These are phyloP conservation scores for Neurospora hispaniola DNA, from an alignment of 495 filamentous ascomycete genomes.

Conservation along the genomic window DNA sequence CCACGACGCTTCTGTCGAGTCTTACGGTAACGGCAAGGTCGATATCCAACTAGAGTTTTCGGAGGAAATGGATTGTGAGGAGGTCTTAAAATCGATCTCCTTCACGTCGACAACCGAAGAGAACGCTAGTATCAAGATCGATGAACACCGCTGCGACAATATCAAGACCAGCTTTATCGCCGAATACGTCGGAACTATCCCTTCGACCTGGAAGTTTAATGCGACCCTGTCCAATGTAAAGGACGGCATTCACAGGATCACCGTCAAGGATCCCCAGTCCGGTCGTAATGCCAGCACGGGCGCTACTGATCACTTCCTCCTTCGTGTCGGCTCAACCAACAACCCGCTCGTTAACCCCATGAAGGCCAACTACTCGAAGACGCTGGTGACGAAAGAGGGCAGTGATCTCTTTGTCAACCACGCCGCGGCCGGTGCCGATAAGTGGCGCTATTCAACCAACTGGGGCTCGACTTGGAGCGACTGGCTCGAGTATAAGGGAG, in stretches of 20 bases:
- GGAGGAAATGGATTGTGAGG: constrained; percentile 51
- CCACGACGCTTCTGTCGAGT: constrained; percentile 46
- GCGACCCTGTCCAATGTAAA: constrained; percentile 34
- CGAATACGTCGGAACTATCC: constrained; percentile 35
- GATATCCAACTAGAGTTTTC: constrained; percentile 54
- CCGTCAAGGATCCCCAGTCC: constrained; percentile 45
- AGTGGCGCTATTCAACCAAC: constrained; percentile 51
- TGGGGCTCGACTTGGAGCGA: constrained; percentile 51
- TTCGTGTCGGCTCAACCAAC: constrained; percentile 36
- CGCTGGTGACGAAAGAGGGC: constrained; percentile 30
- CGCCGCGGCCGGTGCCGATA: constrained; percentile 51
- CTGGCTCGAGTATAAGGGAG: constrained; percentile 49
- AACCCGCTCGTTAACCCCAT: constrained; percentile 50
- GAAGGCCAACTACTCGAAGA: constrained; percentile 47
- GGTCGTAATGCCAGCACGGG: constrained; percentile 27
- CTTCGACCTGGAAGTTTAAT: constrained; percentile 43
- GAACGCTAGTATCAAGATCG: constrained; percentile 24
- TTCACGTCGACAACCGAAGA: constrained; percentile 46
- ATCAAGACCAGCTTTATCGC: constrained; percentile 44
- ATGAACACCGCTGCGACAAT: constrained; percentile 13
- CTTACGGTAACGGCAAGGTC: constrained; percentile 24
- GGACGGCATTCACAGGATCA: constrained; percentile 54
- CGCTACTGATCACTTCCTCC: constrained; percentile 38
- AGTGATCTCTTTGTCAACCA: constrained; percentile 42
- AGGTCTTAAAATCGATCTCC: constrained; percentile 35